Conservation (phyloP, 371 early-diverging fungal genomes). For the Chytridium lagenaria region DNA sequence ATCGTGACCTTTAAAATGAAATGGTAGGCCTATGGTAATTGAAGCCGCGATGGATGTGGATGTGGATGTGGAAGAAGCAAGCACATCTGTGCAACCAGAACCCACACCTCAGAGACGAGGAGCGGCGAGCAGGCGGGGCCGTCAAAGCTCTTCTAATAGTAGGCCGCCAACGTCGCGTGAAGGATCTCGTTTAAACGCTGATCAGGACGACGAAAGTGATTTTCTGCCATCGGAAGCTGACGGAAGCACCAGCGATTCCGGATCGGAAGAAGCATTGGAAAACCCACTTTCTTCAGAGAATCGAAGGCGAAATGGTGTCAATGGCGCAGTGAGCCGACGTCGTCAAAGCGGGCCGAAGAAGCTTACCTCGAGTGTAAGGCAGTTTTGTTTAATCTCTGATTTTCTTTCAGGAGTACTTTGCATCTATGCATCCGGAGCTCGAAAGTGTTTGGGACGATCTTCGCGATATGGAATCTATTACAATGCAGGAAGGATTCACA, state of each 20-base stretch:
- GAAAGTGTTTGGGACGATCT: conserved; percentile 73
- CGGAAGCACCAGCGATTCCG: no score
- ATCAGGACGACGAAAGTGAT: no score
- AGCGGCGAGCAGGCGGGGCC: no score
- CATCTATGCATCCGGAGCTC: conserved; percentile 64
- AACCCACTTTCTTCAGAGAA: background rate
- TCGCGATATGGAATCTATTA: conserved; percentile 47
- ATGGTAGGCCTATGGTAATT: no score
- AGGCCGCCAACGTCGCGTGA: no score
- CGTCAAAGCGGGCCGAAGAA: background rate
- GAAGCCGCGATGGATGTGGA: background rate
- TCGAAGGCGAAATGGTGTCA: background rate
- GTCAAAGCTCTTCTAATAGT: no score
- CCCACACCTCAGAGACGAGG: no score
- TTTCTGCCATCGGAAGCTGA: no score
- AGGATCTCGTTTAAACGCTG: no score
- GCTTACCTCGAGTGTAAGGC: background rate
- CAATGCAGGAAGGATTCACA: conserved; percentile 15
- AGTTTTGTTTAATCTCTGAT: background rate
- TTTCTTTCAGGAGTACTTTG: conserved; percentile 22
- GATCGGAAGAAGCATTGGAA: no score
- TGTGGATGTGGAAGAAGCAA: background rate
- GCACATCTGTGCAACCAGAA: no score
- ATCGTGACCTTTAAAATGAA: no score
- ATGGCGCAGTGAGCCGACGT: background rate